phyloP scores from a whole-genome alignment of 75 land plant genomes.

The Pseudotsuga menziesii region DNA sequence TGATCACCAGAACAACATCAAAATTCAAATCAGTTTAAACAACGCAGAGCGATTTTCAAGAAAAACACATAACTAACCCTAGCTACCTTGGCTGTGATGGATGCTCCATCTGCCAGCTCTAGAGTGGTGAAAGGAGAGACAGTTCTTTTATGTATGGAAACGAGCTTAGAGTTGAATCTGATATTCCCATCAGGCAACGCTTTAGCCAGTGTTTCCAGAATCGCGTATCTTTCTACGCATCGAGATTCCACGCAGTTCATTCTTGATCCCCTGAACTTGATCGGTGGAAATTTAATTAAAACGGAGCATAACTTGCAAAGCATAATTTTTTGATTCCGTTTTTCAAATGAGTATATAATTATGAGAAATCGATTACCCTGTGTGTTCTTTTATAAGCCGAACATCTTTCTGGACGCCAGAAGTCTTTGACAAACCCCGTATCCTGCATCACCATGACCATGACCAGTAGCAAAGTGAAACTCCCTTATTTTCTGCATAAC shows the following conservation, averaged over 20 bases:
- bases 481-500: neutral
- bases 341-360: too few relatives aligned
- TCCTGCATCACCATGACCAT: too few relatives aligned
- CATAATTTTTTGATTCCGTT: too few relatives aligned
- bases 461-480: neutral
- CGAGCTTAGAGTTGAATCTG: constrained; percentile 27
- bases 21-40: too few relatives aligned
- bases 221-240: constrained; percentile 38
- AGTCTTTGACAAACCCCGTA: too few relatives aligned
- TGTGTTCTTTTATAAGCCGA: neutral
- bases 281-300: too few relatives aligned
- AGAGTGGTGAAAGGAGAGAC: constrained; percentile 6
- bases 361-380: too few relatives aligned
- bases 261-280: too few relatives aligned
- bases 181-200: constrained; percentile 39
- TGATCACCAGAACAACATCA: neutral
- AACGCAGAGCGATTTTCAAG: too few relatives aligned
- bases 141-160: neutral
- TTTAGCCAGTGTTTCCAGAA: constrained; percentile 46
- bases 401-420: too few relatives aligned
- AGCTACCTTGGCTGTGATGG: constrained; percentile 55
- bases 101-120: constrained; percentile 37
- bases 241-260: neutral
- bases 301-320: too few relatives aligned
- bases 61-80: neutral